Base-by-base conservation (phyloP, 345 rosid genomes). In the Excoecaria cochinchinensis region DNA sequence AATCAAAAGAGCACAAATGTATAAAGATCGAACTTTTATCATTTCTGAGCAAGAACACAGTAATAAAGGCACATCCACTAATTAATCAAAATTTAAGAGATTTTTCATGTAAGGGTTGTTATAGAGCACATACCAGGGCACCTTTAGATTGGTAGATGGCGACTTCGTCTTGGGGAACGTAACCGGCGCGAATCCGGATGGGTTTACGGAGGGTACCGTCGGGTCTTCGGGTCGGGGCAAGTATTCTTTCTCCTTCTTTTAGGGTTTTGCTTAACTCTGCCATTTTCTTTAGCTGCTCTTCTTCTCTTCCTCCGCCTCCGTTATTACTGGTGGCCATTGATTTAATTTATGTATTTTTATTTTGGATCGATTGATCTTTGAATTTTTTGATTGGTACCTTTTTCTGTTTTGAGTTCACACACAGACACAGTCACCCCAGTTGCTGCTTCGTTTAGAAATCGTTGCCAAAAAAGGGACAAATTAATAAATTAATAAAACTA, bases 221-320 rank as follows among this genome's bases (percentile, higher is more conserved):
- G 56, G 99, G 97, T 79, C 98, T 85, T 58, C 91, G 85, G 16
- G 89, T 89, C 15, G 99, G 99, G 36, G 89, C 97, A 61, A 95
- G 48, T 72, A 93, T 86, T 59, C 98, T 84, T 81, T 95, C 99
- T n/a, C 99, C 98, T 84, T 91, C 97, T 83, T 93, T 95, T 80
- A 91, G 93, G 91, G 86, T 91, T 90, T 90, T 85, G 88, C 90
- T 85, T 50, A 89, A 73, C 83, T 93, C 97, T 53, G 87, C 90
- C 93, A 88, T 88, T 77, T 78, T 76, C 74, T 76, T 81, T 79
- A 72, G 74, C 14, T 82, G 86, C 57, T 87, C 92, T 57, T 82
- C 95, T 40, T 77, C 86, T 69, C 76, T 81, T 4, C 78, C 82
- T 14, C 64, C 75, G 1, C 70, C 59, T 15, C 67, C 57, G 21